Percentiles rank a stretch among this genome's conserved stretches.
Evolutionary conservation across 441 rosid species (phyloP).

Genomic region (Aleurites moluccanus): DNA sequence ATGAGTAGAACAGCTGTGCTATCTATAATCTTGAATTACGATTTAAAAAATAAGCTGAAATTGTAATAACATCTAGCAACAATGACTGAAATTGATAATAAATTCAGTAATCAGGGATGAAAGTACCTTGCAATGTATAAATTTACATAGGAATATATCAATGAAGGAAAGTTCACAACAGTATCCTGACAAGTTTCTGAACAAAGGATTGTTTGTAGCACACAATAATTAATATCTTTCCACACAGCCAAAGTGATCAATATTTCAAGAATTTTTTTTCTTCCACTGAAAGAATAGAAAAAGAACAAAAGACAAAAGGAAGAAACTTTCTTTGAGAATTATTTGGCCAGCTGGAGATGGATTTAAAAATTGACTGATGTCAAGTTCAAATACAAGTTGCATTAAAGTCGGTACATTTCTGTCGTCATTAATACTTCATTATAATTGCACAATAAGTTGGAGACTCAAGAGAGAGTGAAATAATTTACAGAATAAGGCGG

Average conservation of each 20-base stretch:
- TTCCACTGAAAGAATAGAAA: not conserved
- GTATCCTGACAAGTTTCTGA: no score
- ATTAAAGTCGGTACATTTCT: slow-evolving; percentile 27
- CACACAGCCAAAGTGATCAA: not conserved
- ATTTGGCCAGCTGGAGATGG: slow-evolving; percentile 6
- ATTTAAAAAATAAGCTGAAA: no score
- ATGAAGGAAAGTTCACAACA: no score
- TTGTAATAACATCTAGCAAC: no score
- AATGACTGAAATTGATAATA: no score
- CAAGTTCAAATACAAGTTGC: slow-evolving; percentile 7
- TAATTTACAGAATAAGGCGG: not conserved
- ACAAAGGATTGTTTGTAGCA: no score
- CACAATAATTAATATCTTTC: not conserved
- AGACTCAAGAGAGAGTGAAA: not conserved
- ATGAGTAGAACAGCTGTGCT: no score
- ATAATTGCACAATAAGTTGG: slow-evolving; percentile 18
- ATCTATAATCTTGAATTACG: no score
- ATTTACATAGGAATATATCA: no score
- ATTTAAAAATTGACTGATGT: slow-evolving; percentile 9
- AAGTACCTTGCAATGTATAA: no score
- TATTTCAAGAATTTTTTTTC: not conserved
- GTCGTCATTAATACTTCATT: slow-evolving; percentile 7
- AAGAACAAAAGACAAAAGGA: not conserved
- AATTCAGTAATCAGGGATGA: no score
- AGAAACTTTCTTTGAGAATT: slow-evolving; percentile 1